Conservation (phyloP, 495 filamentous ascomycete species). For the Trichoderma asperelloides region DNA sequence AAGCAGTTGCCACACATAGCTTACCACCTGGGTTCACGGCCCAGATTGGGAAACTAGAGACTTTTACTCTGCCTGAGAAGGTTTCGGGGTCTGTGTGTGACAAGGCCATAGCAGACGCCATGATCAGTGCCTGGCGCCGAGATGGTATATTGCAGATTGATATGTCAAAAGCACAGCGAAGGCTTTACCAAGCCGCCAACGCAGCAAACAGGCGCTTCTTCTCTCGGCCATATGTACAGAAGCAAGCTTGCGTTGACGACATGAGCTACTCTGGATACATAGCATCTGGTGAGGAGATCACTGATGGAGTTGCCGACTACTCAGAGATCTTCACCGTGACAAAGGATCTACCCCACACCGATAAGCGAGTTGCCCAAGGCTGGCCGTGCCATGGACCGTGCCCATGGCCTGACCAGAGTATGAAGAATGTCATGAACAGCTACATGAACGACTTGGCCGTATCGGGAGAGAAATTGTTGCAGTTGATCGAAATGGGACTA, state of each 20-base stretch:
- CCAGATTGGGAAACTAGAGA: constrained; percentile 22
- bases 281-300: constrained; percentile 39
- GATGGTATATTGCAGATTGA: constrained; percentile 37
- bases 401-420: constrained; percentile 32
- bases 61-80: constrained; percentile 26
- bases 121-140: constrained; percentile 30
- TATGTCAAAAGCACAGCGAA: constrained; percentile 20
- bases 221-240: constrained; percentile 20
- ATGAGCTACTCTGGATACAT: constrained; percentile 39
- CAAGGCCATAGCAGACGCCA: constrained; percentile 23
- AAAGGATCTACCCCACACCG: constrained; percentile 29
- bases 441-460: constrained; percentile 24
- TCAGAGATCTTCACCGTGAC: constrained; percentile 41
- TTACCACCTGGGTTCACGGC: constrained; percentile 32
- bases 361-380: constrained; percentile 25
- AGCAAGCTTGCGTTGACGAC: constrained; percentile 33
- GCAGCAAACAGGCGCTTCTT: constrained; percentile 31
- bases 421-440: constrained; percentile 24
- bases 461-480: constrained; percentile 30
- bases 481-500: constrained; percentile 30
- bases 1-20: constrained; percentile 5
- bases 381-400: constrained; percentile 41
- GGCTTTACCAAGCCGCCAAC: constrained; percentile 21
- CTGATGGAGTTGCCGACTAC: constrained; percentile 37
- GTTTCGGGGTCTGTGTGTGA: constrained; percentile 21